Evolutionary conservation across 805 yeast species (phyloP).

Genomic region (Monosporozyma yasuniensis): DNA sequence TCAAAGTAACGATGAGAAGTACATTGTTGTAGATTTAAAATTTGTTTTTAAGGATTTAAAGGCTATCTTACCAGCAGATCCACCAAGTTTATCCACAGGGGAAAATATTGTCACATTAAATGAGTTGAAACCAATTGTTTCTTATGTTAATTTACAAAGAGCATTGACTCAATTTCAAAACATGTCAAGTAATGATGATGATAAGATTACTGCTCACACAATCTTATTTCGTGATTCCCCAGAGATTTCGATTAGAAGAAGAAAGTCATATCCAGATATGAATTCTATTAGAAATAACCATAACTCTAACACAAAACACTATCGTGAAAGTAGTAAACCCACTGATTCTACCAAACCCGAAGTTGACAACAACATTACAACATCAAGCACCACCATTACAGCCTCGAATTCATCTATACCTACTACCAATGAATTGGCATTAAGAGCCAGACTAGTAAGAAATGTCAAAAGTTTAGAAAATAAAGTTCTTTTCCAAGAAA

Average conservation of each 20-base stretch:
- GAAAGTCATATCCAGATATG: slow-evolving; percentile 23
- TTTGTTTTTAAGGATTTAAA: slow-evolving; percentile 54
- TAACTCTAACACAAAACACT: not conserved
- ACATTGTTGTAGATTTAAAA: slow-evolving; percentile 59
- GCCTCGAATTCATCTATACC: not conserved
- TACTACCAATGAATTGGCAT: slow-evolving; percentile 19
- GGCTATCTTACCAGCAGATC: slow-evolving; percentile 43
- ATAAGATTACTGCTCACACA: slow-evolving; percentile 6
- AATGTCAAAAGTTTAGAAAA: slow-evolving; percentile 37
- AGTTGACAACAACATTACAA: not conserved
- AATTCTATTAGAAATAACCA: slow-evolving; percentile 18
- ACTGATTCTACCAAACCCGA: not conserved
- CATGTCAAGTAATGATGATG: not conserved
- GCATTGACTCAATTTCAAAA: slow-evolving; percentile 5
- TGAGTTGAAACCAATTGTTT: slow-evolving; percentile 51
- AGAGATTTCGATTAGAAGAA: slow-evolving; percentile 23
- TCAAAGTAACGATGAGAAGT: slow-evolving; percentile 30
- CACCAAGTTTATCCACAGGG: slow-evolving; percentile 45
- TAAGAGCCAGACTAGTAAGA: slow-evolving; percentile 39
- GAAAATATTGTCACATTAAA: slow-evolving; percentile 50
- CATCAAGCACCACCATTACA: not conserved
- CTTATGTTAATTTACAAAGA: slow-evolving; percentile 47
- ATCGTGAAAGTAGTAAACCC: not conserved
- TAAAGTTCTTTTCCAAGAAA: slow-evolving; percentile 29
- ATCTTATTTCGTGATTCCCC: slow-evolving; percentile 22